phyloP scores from a whole-genome alignment of 2,329 filamentous ascomycete species.

The Malbranchea cinnamomea region DNA sequence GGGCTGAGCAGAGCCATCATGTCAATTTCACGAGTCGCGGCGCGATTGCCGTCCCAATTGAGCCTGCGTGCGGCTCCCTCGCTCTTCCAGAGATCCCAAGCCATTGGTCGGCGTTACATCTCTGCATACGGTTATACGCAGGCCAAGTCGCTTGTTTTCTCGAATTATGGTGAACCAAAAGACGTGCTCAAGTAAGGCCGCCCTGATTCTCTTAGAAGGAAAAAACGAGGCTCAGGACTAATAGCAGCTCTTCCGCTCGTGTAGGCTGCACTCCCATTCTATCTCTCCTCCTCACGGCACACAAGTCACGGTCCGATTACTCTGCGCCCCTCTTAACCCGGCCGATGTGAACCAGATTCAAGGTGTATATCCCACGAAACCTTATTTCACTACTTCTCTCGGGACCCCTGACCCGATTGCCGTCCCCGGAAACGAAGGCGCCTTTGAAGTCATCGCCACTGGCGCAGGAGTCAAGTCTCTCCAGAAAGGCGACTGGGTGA shows the following conservation, averaged over 20 bases:
- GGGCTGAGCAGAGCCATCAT: background rate
- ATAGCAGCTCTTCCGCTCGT: conserved; percentile 1
- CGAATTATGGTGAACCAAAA: conserved; percentile 33
- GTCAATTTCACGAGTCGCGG: background rate
- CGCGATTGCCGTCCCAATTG: conserved; percentile 3
- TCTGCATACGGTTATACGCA: conserved; percentile 36
- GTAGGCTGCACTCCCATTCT: conserved; percentile 33
- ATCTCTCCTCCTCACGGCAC: conserved; percentile 40
- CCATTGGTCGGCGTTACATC: conserved; percentile 20
- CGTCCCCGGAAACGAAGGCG: conserved; percentile 59
- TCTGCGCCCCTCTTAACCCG: conserved; percentile 87
- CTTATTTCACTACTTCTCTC: conserved; percentile 58
- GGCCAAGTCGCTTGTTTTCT: conserved; percentile 34
- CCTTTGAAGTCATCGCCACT: conserved; percentile 69
- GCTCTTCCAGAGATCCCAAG: conserved; percentile 8
- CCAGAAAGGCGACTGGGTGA: conserved; percentile 77
- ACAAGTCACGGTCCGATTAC: conserved; percentile 65
- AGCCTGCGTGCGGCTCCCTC: conserved; percentile 3
- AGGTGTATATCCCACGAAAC: conserved; percentile 83
- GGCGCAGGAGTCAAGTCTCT: conserved; percentile 49
- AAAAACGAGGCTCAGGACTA: too few species aligned
- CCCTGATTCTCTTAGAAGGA: too few species aligned
- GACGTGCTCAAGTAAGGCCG: conserved; percentile 31
- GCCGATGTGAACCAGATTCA: conserved; percentile 98
- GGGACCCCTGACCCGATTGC: conserved; percentile 64